Evolutionary conservation across 2,329 filamentous ascomycete genomes (phyloP).

Genomic region (Celoporthe dispersa): DNA sequence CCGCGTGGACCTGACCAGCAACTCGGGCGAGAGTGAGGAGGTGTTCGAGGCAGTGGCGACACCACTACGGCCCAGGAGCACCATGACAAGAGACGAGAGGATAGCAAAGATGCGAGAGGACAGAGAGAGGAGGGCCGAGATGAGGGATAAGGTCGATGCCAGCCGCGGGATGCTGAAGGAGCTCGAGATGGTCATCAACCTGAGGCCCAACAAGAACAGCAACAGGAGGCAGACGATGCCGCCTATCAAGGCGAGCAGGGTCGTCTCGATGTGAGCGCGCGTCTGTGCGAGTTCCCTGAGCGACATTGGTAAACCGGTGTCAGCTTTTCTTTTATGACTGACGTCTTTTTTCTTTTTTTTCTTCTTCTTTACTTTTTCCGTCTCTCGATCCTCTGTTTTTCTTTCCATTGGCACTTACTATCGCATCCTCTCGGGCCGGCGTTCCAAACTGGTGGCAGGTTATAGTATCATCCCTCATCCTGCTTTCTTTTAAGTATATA

Average conservation of each 20-base stretch:
- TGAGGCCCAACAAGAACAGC: slow-evolving; percentile 44
- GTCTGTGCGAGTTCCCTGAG: background rate
- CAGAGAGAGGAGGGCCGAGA: slow-evolving; percentile 71
- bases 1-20: slow-evolving; percentile 53
- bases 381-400: slow-evolving; percentile 18
- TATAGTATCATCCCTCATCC: background rate
- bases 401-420: slow-evolving; percentile 16
- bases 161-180: slow-evolving; percentile 91
- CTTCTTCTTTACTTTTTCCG: slow-evolving; percentile 14
- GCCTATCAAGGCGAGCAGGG: slow-evolving; percentile 39
- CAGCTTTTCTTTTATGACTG: slow-evolving; percentile 28
- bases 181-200: slow-evolving; percentile 83
- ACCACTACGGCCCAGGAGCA: slow-evolving; percentile 69
- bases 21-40: slow-evolving; percentile 67
- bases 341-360: slow-evolving; percentile 27
- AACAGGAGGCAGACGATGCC: slow-evolving; percentile 42
- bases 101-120: slow-evolving; percentile 89
- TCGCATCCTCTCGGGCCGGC: slow-evolving; percentile 20
- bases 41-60: slow-evolving; percentile 91
- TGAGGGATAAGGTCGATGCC: slow-evolving; percentile 76
- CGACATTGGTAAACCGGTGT: background rate
- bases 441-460: slow-evolving; percentile 20
- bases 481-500: slow-evolving; percentile 11
- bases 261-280: slow-evolving; percentile 47
- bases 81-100: slow-evolving; percentile 82